Percentiles rank a stretch among this genome's conserved stretches.
phyloP scores from a whole-genome alignment of 768 basidiomycete genomes.

The Crepidotus variabilis region DNA sequence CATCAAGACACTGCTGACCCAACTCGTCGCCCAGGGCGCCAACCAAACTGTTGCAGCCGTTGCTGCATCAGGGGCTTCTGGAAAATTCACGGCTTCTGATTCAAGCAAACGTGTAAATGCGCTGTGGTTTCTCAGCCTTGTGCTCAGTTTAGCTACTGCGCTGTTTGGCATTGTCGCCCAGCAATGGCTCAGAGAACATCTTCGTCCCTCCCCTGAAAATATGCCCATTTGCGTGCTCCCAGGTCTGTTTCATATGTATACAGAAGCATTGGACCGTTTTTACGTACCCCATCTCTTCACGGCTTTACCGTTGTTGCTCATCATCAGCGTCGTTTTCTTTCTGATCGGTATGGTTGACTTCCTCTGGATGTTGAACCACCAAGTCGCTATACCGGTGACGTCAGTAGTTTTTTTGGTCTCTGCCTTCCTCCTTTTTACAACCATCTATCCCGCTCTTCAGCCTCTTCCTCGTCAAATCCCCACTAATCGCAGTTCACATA shows the following conservation, averaged over 20 bases:
- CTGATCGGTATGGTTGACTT: constrained; percentile 21
- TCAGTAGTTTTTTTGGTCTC: constrained; percentile 10
- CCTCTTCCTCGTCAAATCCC: not conserved
- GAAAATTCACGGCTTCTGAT: not conserved
- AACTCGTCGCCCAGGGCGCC: constrained; percentile 10
- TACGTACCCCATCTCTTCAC: constrained; percentile 17
- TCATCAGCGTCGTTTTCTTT: constrained; percentile 20
- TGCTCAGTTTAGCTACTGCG: constrained; percentile 17
- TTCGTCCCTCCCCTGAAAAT: constrained; percentile 1
- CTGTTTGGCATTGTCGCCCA: constrained; percentile 19
- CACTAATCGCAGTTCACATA: not conserved
- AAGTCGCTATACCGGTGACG: constrained; percentile 14
- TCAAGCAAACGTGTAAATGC: constrained; percentile 13
- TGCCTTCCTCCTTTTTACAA: constrained; percentile 15
- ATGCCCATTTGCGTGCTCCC: constrained; percentile 9
- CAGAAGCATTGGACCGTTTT: constrained; percentile 19
- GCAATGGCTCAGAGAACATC: constrained; percentile 22
- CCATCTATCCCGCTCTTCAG: constrained; percentile 10
- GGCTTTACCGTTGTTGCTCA: constrained; percentile 20
- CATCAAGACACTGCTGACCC: constrained; percentile 3
- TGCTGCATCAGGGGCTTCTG: not conserved
- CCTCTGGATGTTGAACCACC: constrained; percentile 14
- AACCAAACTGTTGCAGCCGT: constrained; percentile 1
- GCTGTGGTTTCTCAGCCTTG: constrained; percentile 19
- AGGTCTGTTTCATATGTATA: constrained; percentile 17